Base-by-base conservation (phyloP, 2,329 filamentous ascomycete species). In the Epichloe festucae region DNA sequence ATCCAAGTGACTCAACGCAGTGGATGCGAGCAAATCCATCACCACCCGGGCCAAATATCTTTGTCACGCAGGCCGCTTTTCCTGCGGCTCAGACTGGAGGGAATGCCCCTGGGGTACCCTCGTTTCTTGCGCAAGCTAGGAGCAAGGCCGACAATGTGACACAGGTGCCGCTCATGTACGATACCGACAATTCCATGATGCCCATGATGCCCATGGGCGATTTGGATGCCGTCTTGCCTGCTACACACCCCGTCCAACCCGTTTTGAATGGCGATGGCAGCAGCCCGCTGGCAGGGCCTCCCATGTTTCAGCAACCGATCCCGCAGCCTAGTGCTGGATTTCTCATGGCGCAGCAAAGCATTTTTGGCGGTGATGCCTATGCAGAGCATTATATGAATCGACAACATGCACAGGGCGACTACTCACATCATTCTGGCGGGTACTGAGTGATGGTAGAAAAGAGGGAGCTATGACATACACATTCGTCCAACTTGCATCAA, bases 51-150 rank as follows among this genome's bases (percentile, higher is more conserved):
- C 39, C 48, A 27, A 38, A n/a, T n/a, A 40, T 48, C 15, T 48
- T 47, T 40, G 44, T 44, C 10, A 44, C 50, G 14, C 48, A 52
- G n/a, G n/a, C 15, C 21, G 27, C 41, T n/a, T 12, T 5, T 23
- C 17, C 15, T 23, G 21, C 31, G 6, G 27, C n/a, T 40, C 27
- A 17, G 17, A 10, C 53, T 2, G 60, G 60, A 39, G 55, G 57
- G 14, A 55, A 56, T 5, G 58, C 60, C 4, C 62, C 62, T 1
- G 62, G 60, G 6, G 53, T 64, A 10, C 60, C 62, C 5, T 47
- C 60, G 39, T 59, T 64, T 45, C 57, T 64, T 6, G 60, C 60
- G 5, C 59, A 63, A 17, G 61, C 60, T 8, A 55, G 57, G 14
- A 59, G 55, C 27, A 55, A 56, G 17, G 51, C 58, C 11, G 47